Percentiles rank a stretch among this genome's conserved stretches.
phyloP scores from a whole-genome alignment of 2,329 filamentous ascomycete species.

The Trichoderma simmonsii region DNA sequence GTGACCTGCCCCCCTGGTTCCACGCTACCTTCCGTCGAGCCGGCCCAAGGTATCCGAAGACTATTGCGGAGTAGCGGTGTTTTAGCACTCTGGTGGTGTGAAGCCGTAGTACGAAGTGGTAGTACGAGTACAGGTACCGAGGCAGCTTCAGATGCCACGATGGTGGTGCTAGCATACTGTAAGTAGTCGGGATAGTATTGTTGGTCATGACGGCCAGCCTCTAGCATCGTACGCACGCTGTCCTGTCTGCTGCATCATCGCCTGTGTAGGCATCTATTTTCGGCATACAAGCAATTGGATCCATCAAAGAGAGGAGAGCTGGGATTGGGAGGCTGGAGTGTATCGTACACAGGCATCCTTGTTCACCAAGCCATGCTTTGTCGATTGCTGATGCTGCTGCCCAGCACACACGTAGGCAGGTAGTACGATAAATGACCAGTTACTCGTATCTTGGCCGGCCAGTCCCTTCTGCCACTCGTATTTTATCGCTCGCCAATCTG shows the following conservation, averaged over 20 bases:
- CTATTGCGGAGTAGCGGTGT: constrained; percentile 1
- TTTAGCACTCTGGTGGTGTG: neutral
- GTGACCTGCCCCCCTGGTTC: neutral
- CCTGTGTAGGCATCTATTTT: neutral
- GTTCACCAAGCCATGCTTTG: neutral
- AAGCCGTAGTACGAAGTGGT: neutral
- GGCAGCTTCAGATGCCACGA: neutral
- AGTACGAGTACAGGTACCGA: neutral
- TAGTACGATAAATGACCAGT: neutral
- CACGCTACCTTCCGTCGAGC: constrained; percentile 17
- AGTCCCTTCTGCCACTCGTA: neutral
- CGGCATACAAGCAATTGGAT: neutral
- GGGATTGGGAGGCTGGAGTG: neutral
- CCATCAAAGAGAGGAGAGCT: neutral
- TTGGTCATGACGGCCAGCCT: neutral
- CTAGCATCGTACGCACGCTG: neutral
- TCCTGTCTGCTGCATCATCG: neutral
- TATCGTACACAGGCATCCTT: neutral
- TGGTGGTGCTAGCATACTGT: neutral
- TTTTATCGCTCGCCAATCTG: constrained; percentile 16
- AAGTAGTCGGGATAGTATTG: neutral
- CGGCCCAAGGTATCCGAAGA: neutral
- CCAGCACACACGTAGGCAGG: neutral
- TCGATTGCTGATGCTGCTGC: neutral
- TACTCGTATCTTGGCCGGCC: neutral